Conservation (phyloP, 2,329 filamentous ascomycete genomes). For the Diaporthe citri region DNA sequence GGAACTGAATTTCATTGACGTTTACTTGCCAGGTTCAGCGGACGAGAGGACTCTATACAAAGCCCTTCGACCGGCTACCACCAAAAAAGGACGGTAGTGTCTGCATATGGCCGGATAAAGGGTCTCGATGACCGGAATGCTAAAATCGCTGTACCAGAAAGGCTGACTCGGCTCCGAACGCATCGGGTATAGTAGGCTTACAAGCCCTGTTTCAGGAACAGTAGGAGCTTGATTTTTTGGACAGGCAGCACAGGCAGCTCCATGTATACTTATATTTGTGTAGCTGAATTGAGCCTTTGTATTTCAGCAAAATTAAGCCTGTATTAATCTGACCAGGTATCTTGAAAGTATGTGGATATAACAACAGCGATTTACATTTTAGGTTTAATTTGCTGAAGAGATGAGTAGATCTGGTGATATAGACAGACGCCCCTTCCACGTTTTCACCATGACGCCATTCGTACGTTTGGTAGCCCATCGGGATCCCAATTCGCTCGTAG, state of each 20-base stretch:
- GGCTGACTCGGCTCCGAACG: background rate
- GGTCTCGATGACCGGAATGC: background rate
- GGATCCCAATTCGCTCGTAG: background rate
- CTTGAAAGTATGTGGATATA: too few relatives aligned
- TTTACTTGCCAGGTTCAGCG: background rate
- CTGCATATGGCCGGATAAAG: background rate
- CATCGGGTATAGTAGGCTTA: background rate
- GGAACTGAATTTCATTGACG: background rate
- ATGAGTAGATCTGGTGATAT: background rate
- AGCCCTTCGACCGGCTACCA: background rate
- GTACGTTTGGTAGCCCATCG: background rate
- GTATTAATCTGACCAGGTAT: too few relatives aligned
- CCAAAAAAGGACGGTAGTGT: background rate
- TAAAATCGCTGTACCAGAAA: background rate
- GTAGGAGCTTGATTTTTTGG: rapidly evolving
- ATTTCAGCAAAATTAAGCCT: too few relatives aligned
- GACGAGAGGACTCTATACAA: background rate
- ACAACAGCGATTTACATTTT: background rate
- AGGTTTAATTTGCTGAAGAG: background rate
- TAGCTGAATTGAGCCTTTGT: too few relatives aligned
- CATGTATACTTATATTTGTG: too few relatives aligned
- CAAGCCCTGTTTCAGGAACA: too few relatives aligned
- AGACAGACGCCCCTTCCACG: background rate
- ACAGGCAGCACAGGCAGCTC: too few relatives aligned
- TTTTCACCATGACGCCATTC: background rate